These are phyloP conservation scores for Tillandsia leiboldiana DNA, from an alignment of 176 grass and related monocot species.

Conservation along the genomic window DNA sequence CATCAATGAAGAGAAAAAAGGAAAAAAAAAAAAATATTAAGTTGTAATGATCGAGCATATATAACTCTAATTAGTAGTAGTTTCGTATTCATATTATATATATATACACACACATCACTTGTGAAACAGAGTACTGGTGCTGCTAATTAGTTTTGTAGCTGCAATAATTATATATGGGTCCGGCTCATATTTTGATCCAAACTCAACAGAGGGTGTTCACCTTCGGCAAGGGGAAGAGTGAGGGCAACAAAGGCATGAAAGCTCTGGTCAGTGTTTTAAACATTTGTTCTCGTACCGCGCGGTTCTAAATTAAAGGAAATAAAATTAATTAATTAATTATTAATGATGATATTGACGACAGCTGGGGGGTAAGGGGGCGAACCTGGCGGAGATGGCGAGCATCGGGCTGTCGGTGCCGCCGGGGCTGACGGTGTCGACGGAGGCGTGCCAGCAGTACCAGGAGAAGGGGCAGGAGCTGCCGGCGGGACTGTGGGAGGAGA, in stretches of 20 bases:
- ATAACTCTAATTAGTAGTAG: too few relatives aligned
- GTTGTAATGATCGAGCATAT: too few relatives aligned
- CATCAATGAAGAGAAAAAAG: too few relatives aligned
- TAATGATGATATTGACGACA: background rate
- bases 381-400: slow-evolving; percentile 97
- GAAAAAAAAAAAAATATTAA: too few relatives aligned
- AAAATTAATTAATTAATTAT: too few relatives aligned
- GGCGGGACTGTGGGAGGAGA: slow-evolving; percentile 69
- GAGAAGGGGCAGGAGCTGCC: slow-evolving; percentile 42
- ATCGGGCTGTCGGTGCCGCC: slow-evolving; percentile 97
- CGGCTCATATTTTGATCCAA: slow-evolving; percentile 16
- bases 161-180: slow-evolving; percentile 39
- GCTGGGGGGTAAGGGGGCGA: slow-evolving; percentile 92
- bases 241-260: slow-evolving; percentile 94
- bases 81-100: too few relatives aligned
- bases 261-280: slow-evolving; percentile 41
- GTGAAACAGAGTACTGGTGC: background rate
- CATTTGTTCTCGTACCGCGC: too few relatives aligned
- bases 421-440: slow-evolving; percentile 93
- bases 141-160: background rate
- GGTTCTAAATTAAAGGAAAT: too few relatives aligned
- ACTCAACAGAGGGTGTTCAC: slow-evolving; percentile 67
- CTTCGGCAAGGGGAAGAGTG: slow-evolving; percentile 99
- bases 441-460: slow-evolving; percentile 94
- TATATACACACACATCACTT: too few relatives aligned